A percentile compares a stretch with the other conserved stretches of the same genome.
These are phyloP conservation scores for Xylaria acuta DNA, from an alignment of 495 filamentous ascomycete genomes.

Conservation along the genomic window DNA sequence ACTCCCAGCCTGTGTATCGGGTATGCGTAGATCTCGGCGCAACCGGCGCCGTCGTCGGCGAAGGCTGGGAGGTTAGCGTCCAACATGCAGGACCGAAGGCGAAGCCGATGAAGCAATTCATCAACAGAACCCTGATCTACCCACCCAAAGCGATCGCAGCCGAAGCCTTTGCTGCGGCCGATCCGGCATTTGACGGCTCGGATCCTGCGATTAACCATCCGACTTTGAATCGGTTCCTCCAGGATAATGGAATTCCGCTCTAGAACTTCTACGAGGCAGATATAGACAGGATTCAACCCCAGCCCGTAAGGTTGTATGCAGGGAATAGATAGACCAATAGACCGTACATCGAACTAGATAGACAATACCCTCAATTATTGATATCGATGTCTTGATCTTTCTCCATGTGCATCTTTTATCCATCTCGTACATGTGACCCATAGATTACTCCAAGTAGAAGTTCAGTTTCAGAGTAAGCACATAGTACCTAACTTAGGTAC, in stretches of 20 bases:
- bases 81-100: conserved; percentile 26
- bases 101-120: conserved; percentile 36
- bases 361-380: background rate
- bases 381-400: background rate
- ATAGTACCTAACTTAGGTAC: too few species aligned
- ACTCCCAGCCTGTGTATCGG: conserved; percentile 33
- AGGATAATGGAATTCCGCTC: background rate
- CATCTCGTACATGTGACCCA: background rate
- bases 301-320: background rate
- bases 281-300: background rate
- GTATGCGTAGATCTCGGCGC: conserved; percentile 39
- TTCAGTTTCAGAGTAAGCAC: too few species aligned
- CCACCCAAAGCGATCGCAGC: conserved; percentile 27
- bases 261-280: background rate
- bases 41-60: conserved; percentile 29
- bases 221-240: background rate
- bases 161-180: conserved; percentile 32
- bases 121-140: conserved; percentile 37
- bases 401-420: background rate
- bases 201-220: background rate
- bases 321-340: conserved; percentile 7
- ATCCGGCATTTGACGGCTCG: conserved; percentile 21
- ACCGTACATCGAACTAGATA: background rate
- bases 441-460: background rate
- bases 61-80: conserved; percentile 34